Base-by-base conservation (phyloP, 208 protist species). In the Crithidia acanthocephali region DNA sequence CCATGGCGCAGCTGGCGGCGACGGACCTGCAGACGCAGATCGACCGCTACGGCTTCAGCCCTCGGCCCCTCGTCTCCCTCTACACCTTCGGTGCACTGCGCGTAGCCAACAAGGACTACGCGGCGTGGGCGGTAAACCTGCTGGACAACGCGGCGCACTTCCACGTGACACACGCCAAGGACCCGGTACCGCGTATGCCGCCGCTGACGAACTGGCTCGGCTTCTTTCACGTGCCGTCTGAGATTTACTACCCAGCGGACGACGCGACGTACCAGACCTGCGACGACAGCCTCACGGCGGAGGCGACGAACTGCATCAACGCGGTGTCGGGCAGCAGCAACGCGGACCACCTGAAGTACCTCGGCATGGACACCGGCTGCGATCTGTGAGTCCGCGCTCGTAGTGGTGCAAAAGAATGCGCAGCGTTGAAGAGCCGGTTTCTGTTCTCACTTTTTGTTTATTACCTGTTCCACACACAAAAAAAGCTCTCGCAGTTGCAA, bases 51-150 rank as follows among this genome's bases (percentile, higher is more conserved):
- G 58, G 35, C 42, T 50, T 30, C 18, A 25, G 15, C 33, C 59
- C 20, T 3, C 66, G 20, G 25, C 53, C n/a, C 40, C 62, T 80
- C 15, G 33, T 90, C 20, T 16, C 52, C 40, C 68, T 94, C 40
- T 92, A 92, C 83, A 92, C 84, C 18, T 92, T 91, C 62, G 88
- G 88, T 2, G 56, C 50, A 30, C 86, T 86, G 23, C 83, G 88
- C 15, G 77, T 90, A 16, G 86, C 86, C 55, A 89, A 94, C 70
- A 25, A 9, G 16, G 63, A 67, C 28, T 90, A 87, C 57, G 63
- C 58, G 16, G 40, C 27, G 18, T 92, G 78, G 77, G 33, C 78
- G 9, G n/a, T 44, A 2, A 15, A 30, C 27, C 5, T 80, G 18
- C 79, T 88, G 20, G 37, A 48, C 40, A 61, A 42, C 44, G 63